Evolutionary conservation across 257 asterid species (phyloP), one percentile per base, ranked within the genome.

Genomic region (Solanum dulcamara): DNA sequence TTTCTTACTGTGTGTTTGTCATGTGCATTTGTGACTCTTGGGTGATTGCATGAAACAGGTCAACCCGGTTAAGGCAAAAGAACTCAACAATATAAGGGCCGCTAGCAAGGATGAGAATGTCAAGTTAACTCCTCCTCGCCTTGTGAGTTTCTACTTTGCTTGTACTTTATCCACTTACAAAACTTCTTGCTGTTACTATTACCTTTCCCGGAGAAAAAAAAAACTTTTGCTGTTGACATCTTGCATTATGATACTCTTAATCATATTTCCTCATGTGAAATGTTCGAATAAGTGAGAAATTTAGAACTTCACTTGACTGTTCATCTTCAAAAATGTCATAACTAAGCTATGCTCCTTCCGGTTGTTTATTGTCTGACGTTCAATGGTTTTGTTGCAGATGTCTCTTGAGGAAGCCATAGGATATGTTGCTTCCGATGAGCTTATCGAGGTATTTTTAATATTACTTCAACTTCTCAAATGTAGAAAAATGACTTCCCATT

Each of bases 331-430:
- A 30, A 14, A 28, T 79, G 6, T 48, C 64, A 9, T 79, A 4
- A 64, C 42, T 79, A 24, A 42, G 11, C n/a, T 59, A 10, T 32
- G 44, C 38, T 30, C 84, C 83, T 6, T 30, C 8, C 4, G 1
- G 7, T 24, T 75, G 24, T 55, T 71, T 84, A 62, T 51, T 50
- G 72, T n/a, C 51, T 77, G 30, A 60, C 18, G 4, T 64, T 83
- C 32, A 55, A 26, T 53, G 77, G 6, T 51, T 15, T 84, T 87
- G 80, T 84, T 87, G 91, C 94, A 97, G 99, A 93, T 97, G 87
- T 89, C 92, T 51, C 97, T 97, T 12, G 99, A 97, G 88, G 99
- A 97, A 91, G 99, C 99, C 60, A 97, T 95, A 84, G 99, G 98
- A 77, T 95, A 95, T 55, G 99, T 97, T 86, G 99, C 98, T 57